Evolutionary conservation across 768 basidiomycete genomes (phyloP).

Genomic region (Tylopilus plumbeoviolaceoides): DNA sequence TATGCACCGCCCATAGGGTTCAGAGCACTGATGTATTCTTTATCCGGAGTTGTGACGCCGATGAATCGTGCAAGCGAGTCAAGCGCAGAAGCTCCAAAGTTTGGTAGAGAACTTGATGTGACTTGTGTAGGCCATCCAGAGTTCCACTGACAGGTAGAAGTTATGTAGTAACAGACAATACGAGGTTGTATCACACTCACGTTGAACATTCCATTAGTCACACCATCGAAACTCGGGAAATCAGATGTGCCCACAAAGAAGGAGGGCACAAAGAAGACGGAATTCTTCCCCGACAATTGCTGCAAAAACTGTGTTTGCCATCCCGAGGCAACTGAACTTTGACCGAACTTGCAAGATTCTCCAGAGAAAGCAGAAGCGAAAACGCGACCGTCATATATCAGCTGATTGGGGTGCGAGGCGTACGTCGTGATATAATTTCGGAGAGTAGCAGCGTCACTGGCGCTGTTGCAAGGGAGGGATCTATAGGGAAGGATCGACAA

Average conservation of each 20-base stretch:
- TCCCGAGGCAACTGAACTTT: constrained; percentile 43
- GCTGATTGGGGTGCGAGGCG: constrained; percentile 54
- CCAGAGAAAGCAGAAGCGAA: constrained; percentile 73
- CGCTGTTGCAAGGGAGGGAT: constrained; percentile 48
- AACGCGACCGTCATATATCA: constrained; percentile 42
- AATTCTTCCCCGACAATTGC: constrained; percentile 40
- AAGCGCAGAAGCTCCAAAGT: constrained; percentile 11
- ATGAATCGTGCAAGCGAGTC: constrained; percentile 34
- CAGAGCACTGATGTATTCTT: constrained; percentile 47
- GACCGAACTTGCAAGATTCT: constrained; percentile 64
- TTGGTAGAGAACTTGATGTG: constrained; percentile 26
- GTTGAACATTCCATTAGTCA: constrained; percentile 59
- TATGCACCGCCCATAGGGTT: constrained; percentile 32
- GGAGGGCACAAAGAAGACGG: constrained; percentile 63
- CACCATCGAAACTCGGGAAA: constrained; percentile 42
- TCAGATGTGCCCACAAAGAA: constrained; percentile 59
- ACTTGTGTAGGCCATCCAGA: constrained; percentile 72
- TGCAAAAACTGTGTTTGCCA: constrained; percentile 55
- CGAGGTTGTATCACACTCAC: constrained; percentile 33
- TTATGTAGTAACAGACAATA: constrained; percentile 11
- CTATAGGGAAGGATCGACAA: constrained; percentile 27
- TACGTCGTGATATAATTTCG: constrained; percentile 53
- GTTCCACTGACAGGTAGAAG: constrained; percentile 56
- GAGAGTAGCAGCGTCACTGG: constrained; percentile 46
- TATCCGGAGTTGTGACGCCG: constrained; percentile 51